These are phyloP conservation scores for Globisporangium nagaii DNA, from an alignment of 352 stramenopile genomes.

Conservation along the genomic window DNA sequence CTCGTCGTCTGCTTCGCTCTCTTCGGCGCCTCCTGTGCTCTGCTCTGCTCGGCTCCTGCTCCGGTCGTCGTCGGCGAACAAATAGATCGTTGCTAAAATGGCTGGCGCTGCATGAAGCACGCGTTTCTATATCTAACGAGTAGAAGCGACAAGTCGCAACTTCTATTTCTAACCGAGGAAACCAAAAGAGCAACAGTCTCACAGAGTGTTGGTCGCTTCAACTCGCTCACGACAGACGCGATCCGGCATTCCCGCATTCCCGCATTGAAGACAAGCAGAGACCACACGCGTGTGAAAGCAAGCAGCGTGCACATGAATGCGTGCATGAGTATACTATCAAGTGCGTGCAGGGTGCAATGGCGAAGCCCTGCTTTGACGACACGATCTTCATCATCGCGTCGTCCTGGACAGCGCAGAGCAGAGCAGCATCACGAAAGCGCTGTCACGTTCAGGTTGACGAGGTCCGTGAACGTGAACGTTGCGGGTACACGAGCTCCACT, in stretches of 20 bases:
- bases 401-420: too few relatives aligned
- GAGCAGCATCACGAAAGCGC: background rate
- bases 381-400: too few relatives aligned
- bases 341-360: background rate
- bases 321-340: background rate
- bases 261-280: too few relatives aligned
- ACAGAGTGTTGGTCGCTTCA: background rate
- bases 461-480: background rate
- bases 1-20: background rate
- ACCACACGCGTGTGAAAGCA: too few relatives aligned
- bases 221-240: too few relatives aligned
- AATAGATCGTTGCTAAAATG: background rate
- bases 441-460: background rate
- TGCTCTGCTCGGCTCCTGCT: background rate
- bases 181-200: background rate
- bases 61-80: background rate
- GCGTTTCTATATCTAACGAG: conserved; percentile 1
- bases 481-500: background rate
- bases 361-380: too few relatives aligned
- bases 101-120: conserved; percentile 4
- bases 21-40: background rate
- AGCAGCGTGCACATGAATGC: background rate
- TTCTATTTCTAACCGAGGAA: conserved; percentile 4
- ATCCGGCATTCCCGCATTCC: too few relatives aligned
- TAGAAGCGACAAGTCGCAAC: background rate